Evolutionary conservation across 495 filamentous ascomycete species (phyloP).

Genomic region (Sporormia fimetaria): DNA sequence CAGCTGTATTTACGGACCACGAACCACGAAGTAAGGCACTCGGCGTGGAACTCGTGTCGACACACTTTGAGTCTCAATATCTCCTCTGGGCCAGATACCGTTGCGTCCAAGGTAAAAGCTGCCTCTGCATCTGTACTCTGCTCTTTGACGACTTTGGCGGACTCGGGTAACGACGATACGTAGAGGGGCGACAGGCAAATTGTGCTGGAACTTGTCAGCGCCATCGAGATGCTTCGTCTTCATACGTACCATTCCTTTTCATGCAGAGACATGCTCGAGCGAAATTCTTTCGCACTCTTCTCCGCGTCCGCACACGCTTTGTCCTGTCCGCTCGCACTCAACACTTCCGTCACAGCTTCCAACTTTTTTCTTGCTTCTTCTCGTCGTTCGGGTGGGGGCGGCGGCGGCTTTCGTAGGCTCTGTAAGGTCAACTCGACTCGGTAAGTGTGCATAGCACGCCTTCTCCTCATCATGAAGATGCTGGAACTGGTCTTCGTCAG

Average conservation of each 20-base stretch:
- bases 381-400: background rate
- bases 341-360: conserved; percentile 4
- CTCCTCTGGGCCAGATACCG: conserved; percentile 2
- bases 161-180: conserved; percentile 6
- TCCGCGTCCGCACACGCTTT: background rate
- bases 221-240: background rate
- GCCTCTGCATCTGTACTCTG: background rate
- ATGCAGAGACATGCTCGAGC: background rate
- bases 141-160: background rate
- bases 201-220: conserved; percentile 2
- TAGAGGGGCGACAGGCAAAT: conserved; percentile 15
- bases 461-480: no score
- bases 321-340: background rate
- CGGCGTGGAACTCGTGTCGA: conserved; percentile 15
- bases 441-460: background rate
- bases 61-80: conserved; percentile 11
- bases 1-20: conserved; percentile 9
- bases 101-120: background rate
- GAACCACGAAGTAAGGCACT: conserved; percentile 15
- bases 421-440: background rate
- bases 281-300: background rate
- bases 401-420: no score
- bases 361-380: conserved; percentile 6
- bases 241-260: conserved; percentile 11
- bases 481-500: no score